Evolutionary conservation across 768 basidiomycete species (phyloP).

Genomic region (Hypholoma sublateritium): DNA sequence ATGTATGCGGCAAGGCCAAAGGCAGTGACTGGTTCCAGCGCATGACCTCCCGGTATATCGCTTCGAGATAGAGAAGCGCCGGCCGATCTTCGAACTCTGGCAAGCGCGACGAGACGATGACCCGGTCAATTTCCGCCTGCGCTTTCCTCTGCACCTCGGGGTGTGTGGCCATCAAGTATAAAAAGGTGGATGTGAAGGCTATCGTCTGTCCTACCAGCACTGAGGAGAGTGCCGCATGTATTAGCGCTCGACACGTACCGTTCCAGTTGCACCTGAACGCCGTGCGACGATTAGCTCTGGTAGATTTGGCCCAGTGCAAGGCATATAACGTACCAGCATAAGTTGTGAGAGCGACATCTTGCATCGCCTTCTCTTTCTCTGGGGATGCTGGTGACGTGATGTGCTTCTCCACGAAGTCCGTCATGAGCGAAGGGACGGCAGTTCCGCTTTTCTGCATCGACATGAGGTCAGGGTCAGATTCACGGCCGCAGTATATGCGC

Average conservation of each 20-base stretch:
- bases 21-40: conserved; percentile 1
- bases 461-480: not conserved
- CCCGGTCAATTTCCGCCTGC: not conserved
- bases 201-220: not conserved
- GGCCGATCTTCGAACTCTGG: conserved; percentile 1
- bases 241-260: not conserved
- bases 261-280: not conserved
- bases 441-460: not conserved
- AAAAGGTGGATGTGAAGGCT: not conserved
- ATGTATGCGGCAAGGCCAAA: not conserved
- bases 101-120: not conserved
- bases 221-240: too few relatives aligned
- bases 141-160: not conserved
- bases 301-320: too few relatives aligned
- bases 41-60: conserved; percentile 2
- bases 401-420: conserved; percentile 1
- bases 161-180: conserved; percentile 3
- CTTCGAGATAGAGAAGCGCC: not conserved
- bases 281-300: not conserved
- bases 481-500: not conserved
- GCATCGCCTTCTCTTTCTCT: not conserved
- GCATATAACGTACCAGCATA: not conserved
- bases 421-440: not conserved
- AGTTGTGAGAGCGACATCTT: conserved; percentile 1
- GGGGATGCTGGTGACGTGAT: not conserved